Evolutionary conservation across 768 basidiomycete genomes (phyloP).

Genomic region (Calocybe indica): DNA sequence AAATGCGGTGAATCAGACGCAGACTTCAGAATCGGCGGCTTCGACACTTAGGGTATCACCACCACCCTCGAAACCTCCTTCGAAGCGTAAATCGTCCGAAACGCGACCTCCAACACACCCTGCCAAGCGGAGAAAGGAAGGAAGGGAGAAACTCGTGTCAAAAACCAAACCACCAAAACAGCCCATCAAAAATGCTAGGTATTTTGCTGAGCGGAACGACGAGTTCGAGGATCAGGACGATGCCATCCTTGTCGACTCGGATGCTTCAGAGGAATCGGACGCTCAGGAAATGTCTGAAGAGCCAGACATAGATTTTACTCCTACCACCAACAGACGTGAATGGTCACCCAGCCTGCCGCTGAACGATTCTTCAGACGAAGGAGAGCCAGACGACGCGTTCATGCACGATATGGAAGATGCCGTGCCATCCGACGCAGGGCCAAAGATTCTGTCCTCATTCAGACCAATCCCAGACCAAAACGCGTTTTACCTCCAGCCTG

Average conservation of each 20-base stretch:
- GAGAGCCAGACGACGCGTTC: slow-evolving; percentile 21
- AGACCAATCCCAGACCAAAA: slow-evolving; percentile 38
- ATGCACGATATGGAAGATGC: slow-evolving; percentile 9
- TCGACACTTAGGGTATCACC: slow-evolving; percentile 7
- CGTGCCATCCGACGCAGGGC: slow-evolving; percentile 12
- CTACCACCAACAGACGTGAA: slow-evolving; percentile 22
- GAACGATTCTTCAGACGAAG: slow-evolving; percentile 43
- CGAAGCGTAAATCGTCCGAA: slow-evolving; percentile 49
- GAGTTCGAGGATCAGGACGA: slow-evolving; percentile 30
- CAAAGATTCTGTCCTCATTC: slow-evolving; percentile 42
- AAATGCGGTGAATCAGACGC: background rate
- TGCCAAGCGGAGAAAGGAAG: slow-evolving; percentile 14
- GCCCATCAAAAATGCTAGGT: slow-evolving; percentile 14
- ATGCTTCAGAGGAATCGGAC: slow-evolving; percentile 23
- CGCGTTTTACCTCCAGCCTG: slow-evolving; percentile 34
- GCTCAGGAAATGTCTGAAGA: slow-evolving; percentile 10
- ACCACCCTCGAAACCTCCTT: slow-evolving; percentile 16
- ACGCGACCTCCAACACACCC: slow-evolving; percentile 22
- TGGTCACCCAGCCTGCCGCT: slow-evolving; percentile 59
- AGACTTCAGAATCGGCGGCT: slow-evolving; percentile 9
- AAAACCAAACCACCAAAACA: slow-evolving; percentile 2
- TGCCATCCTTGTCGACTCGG: slow-evolving; percentile 30
- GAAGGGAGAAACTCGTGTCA: slow-evolving; percentile 11
- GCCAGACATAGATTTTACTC: slow-evolving; percentile 2
- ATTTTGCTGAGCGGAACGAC: slow-evolving; percentile 24